Percentiles rank a stretch among this genome's conserved stretches.
Evolutionary conservation across 257 asterid genomes (phyloP).

Genomic region (Ehretia macrophylla): DNA sequence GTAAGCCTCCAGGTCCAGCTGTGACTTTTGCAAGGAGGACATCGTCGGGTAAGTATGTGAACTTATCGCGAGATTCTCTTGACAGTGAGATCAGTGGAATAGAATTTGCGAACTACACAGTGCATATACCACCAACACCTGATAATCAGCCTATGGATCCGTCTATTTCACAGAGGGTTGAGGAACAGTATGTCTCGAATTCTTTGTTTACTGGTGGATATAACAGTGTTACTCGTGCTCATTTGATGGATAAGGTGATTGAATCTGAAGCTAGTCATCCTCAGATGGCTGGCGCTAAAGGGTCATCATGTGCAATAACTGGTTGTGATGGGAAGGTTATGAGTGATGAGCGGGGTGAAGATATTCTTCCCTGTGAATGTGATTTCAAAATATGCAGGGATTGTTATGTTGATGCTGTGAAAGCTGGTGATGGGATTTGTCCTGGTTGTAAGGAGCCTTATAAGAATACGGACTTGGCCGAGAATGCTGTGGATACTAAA

Average conservation of each 20-base stretch:
- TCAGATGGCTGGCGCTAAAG: constrained; percentile 33
- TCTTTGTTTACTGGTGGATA: constrained; percentile 29
- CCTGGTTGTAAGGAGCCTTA: constrained; percentile 32
- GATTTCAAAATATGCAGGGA: constrained; percentile 29
- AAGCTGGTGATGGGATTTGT: constrained; percentile 25
- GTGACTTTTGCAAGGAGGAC: constrained; percentile 44
- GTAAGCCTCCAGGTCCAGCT: constrained; percentile 35
- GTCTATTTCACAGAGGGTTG: constrained; percentile 21
- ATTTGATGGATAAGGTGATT: constrained; percentile 31
- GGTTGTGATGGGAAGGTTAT: constrained; percentile 29
- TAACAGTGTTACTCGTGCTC: constrained; percentile 31
- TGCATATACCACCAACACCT: constrained; percentile 31
- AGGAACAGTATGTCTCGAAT: constrained; percentile 31
- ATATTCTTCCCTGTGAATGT: constrained; percentile 30
- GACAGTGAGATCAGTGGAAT: constrained; percentile 22
- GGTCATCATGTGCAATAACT: constrained; percentile 23
- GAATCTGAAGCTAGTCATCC: constrained; percentile 29
- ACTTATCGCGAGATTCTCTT: constrained; percentile 20
- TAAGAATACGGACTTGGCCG: constrained; percentile 21
- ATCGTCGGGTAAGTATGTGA: constrained; percentile 25
- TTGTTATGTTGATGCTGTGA: constrained; percentile 27
- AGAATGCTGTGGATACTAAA: constrained; percentile 7
- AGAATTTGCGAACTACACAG: constrained; percentile 22
- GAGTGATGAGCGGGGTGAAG: constrained; percentile 29
- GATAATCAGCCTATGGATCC: constrained; percentile 32